Percentiles rank a stretch among this genome's conserved stretches.
phyloP scores from a whole-genome alignment of 2,329 filamentous ascomycete species.

The Dactylonectria estremocensis region DNA sequence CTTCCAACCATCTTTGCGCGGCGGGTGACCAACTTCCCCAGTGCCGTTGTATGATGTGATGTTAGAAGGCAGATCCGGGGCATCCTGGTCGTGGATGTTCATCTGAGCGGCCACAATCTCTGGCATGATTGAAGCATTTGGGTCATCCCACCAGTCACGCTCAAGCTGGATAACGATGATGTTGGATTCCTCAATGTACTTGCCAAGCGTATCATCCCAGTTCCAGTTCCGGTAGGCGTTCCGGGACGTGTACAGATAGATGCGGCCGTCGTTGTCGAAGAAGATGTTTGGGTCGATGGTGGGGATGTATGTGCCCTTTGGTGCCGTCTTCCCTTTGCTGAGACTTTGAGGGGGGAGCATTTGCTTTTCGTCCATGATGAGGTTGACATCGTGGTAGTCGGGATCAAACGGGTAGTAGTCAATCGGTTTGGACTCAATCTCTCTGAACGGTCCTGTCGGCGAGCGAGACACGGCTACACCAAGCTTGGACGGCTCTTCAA shows the following conservation, averaged over 20 bases:
- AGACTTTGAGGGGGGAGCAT: constrained; percentile 51
- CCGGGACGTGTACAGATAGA: constrained; percentile 55
- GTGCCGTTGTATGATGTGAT: constrained; percentile 55
- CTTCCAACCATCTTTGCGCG: constrained; percentile 55
- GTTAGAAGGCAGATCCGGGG: constrained; percentile 46
- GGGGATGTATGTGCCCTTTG: constrained; percentile 55
- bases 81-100: constrained; percentile 48
- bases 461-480: constrained; percentile 54
- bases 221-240: constrained; percentile 58
- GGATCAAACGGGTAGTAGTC: constrained; percentile 56
- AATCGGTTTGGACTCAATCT: constrained; percentile 52
- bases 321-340: constrained; percentile 47
- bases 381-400: constrained; percentile 54
- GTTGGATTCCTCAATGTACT: constrained; percentile 57
- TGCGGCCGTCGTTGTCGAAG: constrained; percentile 56
- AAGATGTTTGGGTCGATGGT: constrained; percentile 65
- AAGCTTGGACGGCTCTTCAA: constrained; percentile 56
- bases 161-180: constrained; percentile 56
- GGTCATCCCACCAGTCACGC: constrained; percentile 55
- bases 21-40: constrained; percentile 52
- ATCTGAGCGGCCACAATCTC: constrained; percentile 50
- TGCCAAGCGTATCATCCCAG: constrained; percentile 51
- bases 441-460: constrained; percentile 52
- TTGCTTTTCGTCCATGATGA: constrained; percentile 55
- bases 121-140: constrained; percentile 53